Evolutionary conservation across 257 asterid species (phyloP).

Genomic region (Solanum habrochaites): DNA sequence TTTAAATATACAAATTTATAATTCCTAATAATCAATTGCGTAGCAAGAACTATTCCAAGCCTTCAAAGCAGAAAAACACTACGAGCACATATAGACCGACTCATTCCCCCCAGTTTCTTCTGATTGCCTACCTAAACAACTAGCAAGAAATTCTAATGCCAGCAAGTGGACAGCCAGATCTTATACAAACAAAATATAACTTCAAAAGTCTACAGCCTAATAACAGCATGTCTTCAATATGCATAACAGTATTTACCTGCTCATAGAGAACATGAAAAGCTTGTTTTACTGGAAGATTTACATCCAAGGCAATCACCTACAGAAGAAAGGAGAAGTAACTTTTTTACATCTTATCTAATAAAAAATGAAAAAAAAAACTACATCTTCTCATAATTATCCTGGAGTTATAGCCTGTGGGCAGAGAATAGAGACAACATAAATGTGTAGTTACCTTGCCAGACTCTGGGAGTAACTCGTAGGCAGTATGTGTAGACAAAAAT

Average conservation of each 20-base stretch:
- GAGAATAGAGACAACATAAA: background rate
- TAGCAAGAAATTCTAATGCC: background rate
- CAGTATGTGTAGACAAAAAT: constrained; percentile 58
- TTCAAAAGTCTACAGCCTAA: background rate
- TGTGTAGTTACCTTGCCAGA: constrained; percentile 59
- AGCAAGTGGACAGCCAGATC: background rate
- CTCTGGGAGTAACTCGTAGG: constrained; percentile 74
- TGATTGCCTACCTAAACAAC: background rate
- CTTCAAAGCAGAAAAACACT: background rate
- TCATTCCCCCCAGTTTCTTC: background rate
- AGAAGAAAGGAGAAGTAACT: background rate
- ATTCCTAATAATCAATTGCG: background rate
- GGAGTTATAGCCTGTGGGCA: background rate
- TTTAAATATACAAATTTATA: background rate
- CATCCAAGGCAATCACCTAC: constrained; percentile 67
- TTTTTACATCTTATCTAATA: background rate
- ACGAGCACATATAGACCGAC: background rate
- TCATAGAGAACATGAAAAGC: constrained; percentile 72
- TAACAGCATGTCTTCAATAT: background rate
- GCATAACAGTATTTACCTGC: constrained; percentile 34
- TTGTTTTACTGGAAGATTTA: constrained; percentile 65
- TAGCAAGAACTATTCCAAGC: background rate
- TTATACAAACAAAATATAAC: background rate
- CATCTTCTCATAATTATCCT: background rate
- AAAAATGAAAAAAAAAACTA: background rate